Percentiles rank a stretch among this genome's conserved stretches.
Conservation (phyloP, 139 green algal species). For the Chlamydomonas applanata region DNA sequence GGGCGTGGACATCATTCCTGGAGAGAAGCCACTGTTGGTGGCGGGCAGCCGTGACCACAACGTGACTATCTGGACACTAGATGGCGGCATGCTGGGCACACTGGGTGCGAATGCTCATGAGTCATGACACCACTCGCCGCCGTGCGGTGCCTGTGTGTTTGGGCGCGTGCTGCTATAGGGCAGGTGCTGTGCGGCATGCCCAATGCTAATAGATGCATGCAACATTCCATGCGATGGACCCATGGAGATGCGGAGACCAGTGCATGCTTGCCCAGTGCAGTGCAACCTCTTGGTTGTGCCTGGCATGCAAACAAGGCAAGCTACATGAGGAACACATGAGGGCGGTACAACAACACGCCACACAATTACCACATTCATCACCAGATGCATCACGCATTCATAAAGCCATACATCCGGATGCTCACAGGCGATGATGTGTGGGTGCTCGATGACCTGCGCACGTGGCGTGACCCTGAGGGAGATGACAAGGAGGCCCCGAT, state of each 20-base stretch:
- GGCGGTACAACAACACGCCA: too few species aligned
- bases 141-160: too few species aligned
- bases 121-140: too few species aligned
- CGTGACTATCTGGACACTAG: constrained; percentile 62
- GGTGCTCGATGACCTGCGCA: constrained; percentile 25
- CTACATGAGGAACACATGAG: neutral
- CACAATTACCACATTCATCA: neutral
- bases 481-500: constrained; percentile 16
- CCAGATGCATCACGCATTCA: too few species aligned
- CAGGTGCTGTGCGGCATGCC: too few species aligned
- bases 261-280: too few species aligned
- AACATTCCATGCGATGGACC: too few species aligned
- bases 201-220: too few species aligned
- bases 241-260: too few species aligned
- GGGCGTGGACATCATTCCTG: constrained; percentile 46
- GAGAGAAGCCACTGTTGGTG: constrained; percentile 48
- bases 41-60: constrained; percentile 54
- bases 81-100: constrained; percentile 42
- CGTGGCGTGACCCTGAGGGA: constrained; percentile 29
- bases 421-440: constrained; percentile 27
- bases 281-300: too few species aligned
- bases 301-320: neutral
- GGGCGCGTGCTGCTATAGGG: too few species aligned
- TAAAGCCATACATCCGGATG: neutral
- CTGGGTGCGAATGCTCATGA: constrained; percentile 21